A percentile compares a stretch with the other conserved stretches of the same genome.
These are phyloP conservation scores for Osmanthus fragrans DNA, from an alignment of 257 asterid genomes.

Conservation along the genomic window DNA sequence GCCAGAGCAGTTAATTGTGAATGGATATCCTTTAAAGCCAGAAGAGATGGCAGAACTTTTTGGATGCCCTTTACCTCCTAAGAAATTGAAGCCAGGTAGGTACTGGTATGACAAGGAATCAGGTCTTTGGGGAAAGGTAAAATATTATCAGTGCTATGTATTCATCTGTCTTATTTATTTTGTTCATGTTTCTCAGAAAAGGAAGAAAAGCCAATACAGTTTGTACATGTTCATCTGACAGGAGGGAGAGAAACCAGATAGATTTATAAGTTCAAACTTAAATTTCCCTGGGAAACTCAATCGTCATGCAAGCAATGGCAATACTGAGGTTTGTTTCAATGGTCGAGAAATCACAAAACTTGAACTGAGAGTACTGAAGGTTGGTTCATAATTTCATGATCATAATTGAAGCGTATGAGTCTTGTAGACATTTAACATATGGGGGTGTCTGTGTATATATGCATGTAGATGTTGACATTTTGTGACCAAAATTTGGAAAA, in stretches of 20 bases:
- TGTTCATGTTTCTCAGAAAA: constrained; percentile 2
- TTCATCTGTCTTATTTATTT: constrained; percentile 12
- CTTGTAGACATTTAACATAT: neutral
- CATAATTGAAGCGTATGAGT: constrained; percentile 1
- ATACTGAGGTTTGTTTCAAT: constrained; percentile 85
- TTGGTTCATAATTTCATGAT: constrained; percentile 27
- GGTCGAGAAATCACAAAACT: constrained; percentile 94
- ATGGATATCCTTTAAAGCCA: constrained; percentile 72
- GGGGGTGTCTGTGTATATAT: neutral
- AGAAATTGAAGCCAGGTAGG: constrained; percentile 81
- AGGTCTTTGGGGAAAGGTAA: constrained; percentile 95
- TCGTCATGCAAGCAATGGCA: constrained; percentile 86
- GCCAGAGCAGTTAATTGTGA: constrained; percentile 86
- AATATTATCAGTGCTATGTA: constrained; percentile 14
- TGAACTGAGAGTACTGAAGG: constrained; percentile 87
- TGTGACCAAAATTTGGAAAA: neutral
- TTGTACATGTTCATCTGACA: constrained; percentile 37
- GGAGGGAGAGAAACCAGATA: constrained; percentile 97
- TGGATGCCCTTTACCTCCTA: constrained; percentile 78
- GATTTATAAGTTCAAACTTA: constrained; percentile 76
- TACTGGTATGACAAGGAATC: constrained; percentile 98
- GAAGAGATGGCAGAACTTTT: constrained; percentile 86
- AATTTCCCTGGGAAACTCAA: constrained; percentile 86
- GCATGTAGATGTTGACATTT: neutral
- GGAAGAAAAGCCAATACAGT: constrained; percentile 30